Evolutionary conservation across 306 rosid genomes (phyloP), one percentile per base, ranked within the genome.

Genomic region (Fragaria iinumae): DNA sequence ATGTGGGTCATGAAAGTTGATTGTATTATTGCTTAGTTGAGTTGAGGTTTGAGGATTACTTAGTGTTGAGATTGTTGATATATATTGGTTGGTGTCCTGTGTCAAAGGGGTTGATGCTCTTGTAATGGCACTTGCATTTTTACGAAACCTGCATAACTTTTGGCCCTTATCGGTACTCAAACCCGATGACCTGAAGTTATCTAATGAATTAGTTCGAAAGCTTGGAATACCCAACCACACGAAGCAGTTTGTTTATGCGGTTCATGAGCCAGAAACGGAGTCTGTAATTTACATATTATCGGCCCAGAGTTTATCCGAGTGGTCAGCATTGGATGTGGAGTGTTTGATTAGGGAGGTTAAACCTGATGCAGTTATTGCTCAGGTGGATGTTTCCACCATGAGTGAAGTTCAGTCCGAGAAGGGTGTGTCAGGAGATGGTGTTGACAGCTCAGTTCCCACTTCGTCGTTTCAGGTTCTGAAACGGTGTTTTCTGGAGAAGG

Each of bases 311-410:
- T 84, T 93, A 18, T 93, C 96, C 0, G 84, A 93, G 79, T 83
- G 89, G 71, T 90, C 97, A 3, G 91, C 83, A 6, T 82, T 67
- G 60, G 96, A 93, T 69, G 92, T 88, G 0, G 64, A 76, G 50
- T 78, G 80, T 45, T 86, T 90, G 36, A 84, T 93, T 36, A 74
- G 86, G 65, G 93, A 81, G 71, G 75, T 93, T 39, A 86, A 62
- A 59, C 97, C 96, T 44, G 97, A 90, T n/a, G 94, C 90, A 9
- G 96, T 93, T 52, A 71, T 90, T 20, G 88, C 89, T 5, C 96
- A 89, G 76, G 76, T 87, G 36, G 86, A 80, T 25, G 57, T 41
- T 72, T 84, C 86, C 8, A 79, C 88, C 1, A 68, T 69, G 41
- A 45, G 82, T 0, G 85, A 80, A 73, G 74, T 86, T 72, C 87